Base-by-base conservation (phyloP, 306 rosid species). In the Pachyrhizus erosus region DNA sequence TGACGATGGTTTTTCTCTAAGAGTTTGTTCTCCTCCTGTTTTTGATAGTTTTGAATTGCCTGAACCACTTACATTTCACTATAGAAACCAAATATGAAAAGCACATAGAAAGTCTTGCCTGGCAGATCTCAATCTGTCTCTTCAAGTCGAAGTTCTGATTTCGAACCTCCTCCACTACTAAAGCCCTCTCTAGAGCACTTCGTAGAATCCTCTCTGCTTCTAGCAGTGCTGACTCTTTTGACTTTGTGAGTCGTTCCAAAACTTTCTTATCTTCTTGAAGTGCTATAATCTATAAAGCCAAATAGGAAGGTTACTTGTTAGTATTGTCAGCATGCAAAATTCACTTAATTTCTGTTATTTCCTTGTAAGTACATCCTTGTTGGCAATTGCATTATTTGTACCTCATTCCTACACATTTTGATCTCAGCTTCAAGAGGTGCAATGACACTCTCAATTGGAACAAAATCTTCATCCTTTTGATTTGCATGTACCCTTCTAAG, bases 91-190 rank as follows among this genome's bases (percentile, higher is more conserved):
- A 57, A 81, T 70, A 34, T 48, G 17, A 67, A 73, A 26, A 13
- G 18, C 20, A 70, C 13, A 55, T 24, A 52, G 79, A 72, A 86
- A 75, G 40, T 79, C 85, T 75, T 91, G 84, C 98, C 94, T 89
- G 95, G 83, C 91, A 93, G 21, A 94, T 94, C 81, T 93, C 97
- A 84, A 94, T 94, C 88, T 93, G 97, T 89, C 98, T 91, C 90
- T 82, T 92, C 83, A 93, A 78, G 75, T 94, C 97, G 8, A 77
- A 82, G 86, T 94, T 93, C 52, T 88, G 92, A 71, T 94, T 94
- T 79, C 91, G 97, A 87, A 94, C 97, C 86, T 94, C 94, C 84
- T 92, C 98, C 76, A 94, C 94, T 46, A 90, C 87, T 66, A 89
- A 87, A 76, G 97, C 97, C 79, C 90, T 91, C 82, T 93, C 98